A percentile compares a stretch with the other conserved stretches of the same genome.
Evolutionary conservation across 2,329 filamentous ascomycete genomes (phyloP).

Genomic region (Dactylonectria estremocensis): DNA sequence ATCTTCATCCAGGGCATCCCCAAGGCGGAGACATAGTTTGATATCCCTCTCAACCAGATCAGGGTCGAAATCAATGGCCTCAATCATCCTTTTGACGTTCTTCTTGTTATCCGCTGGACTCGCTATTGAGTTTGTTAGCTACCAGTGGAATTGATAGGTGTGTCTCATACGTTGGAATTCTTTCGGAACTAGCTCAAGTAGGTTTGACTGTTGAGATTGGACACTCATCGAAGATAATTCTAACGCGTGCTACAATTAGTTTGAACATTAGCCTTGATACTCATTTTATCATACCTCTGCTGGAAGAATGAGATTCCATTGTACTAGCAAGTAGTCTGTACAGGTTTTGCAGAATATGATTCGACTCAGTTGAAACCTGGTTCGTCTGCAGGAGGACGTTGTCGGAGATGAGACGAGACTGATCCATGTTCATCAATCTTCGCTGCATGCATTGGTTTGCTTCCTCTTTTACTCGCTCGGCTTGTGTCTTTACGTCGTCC

Average conservation of each 20-base stretch:
- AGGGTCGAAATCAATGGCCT: neutral
- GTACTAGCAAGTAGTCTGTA: neutral
- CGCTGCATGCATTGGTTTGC: neutral
- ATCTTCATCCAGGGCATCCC: neutral
- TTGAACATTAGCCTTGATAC: neutral
- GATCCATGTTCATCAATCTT: slow-evolving; percentile 1
- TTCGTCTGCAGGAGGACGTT: slow-evolving; percentile 4
- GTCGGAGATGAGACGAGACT: neutral
- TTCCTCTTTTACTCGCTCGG: neutral
- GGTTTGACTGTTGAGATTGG: neutral
- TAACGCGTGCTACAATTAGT: neutral
- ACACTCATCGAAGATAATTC: neutral
- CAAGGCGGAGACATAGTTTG: neutral
- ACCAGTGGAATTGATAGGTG: neutral
- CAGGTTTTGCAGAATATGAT: neutral
- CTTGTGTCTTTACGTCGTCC: neutral
- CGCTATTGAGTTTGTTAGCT: neutral
- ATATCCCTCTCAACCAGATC: neutral
- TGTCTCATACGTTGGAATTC: neutral
- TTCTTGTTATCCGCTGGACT: neutral
- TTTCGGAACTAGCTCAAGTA: neutral
- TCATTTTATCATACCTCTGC: neutral
- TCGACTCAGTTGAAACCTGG: neutral
- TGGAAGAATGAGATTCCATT: neutral
- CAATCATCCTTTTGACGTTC: neutral